Percentiles rank a stretch among this genome's conserved stretches.
phyloP scores from a whole-genome alignment of 2,329 filamentous ascomycete species.

The Salinomyces thailandicus region DNA sequence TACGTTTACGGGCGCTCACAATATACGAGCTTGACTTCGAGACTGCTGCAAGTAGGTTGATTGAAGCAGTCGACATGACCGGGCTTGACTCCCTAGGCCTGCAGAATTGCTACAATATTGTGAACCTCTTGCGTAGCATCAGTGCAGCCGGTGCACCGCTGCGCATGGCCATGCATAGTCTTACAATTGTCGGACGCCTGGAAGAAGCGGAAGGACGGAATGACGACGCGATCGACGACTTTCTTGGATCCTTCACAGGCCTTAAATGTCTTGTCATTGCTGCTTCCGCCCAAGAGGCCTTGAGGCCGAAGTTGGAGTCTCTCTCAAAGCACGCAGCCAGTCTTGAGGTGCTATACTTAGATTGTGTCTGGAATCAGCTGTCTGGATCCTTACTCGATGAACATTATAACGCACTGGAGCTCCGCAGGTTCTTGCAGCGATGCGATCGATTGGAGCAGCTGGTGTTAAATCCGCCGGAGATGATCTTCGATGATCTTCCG shows the following conservation, averaged over 20 bases:
- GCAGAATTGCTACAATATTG: not conserved
- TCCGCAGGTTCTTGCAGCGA: not conserved
- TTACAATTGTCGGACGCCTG: not conserved
- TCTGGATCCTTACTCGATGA: no score
- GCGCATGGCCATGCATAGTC: not conserved
- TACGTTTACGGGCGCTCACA: not conserved
- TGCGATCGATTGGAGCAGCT: no score
- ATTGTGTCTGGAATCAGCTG: not conserved
- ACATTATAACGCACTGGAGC: no score
- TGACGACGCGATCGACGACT: constrained; percentile 1
- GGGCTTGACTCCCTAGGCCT: constrained; percentile 1
- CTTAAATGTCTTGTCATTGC: not conserved
- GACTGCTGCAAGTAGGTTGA: not conserved
- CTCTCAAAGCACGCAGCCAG: not conserved
- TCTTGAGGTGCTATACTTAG: constrained; percentile 1
- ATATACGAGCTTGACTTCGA: not conserved
- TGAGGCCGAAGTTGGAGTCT: not conserved
- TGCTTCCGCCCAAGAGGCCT: not conserved
- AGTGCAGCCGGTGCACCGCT: not conserved
- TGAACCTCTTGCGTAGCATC: not conserved
- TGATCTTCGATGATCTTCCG: no score
- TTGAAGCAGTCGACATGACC: not conserved
- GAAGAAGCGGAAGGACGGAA: not conserved
- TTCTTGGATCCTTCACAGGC: not conserved
- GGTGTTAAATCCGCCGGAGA: no score